A percentile compares a stretch with the other conserved stretches of the same genome.
phyloP scores from a whole-genome alignment of 139 green algal genomes.

The Chlamydomonas incerta region DNA sequence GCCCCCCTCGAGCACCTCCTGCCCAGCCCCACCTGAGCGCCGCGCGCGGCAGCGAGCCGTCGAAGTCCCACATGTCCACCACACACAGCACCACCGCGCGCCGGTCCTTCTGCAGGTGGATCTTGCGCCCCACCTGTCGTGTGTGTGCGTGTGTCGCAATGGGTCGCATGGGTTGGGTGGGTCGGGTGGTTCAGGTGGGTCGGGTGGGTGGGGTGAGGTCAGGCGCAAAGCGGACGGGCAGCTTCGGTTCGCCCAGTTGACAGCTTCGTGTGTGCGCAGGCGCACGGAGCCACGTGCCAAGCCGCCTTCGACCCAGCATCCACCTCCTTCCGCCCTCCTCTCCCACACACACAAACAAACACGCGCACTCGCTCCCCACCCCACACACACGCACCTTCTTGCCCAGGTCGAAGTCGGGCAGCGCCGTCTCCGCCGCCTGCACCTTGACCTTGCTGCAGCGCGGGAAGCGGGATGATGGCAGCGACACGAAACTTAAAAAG shows the following conservation, averaged over 20 bases:
- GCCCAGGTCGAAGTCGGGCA: constrained; percentile 89
- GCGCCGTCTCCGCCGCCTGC: constrained; percentile 62
- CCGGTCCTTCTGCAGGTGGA: constrained; percentile 82
- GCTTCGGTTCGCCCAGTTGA: no score
- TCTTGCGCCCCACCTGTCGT: constrained; percentile 82
- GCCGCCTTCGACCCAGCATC: no score
- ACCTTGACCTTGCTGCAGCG: constrained; percentile 74
- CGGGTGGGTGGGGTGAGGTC: not conserved
- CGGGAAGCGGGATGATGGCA: no score
- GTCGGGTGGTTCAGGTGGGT: no score
- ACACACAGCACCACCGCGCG: constrained; percentile 89
- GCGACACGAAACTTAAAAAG: no score
- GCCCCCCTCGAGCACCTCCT: not conserved
- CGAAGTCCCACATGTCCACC: constrained; percentile 94
- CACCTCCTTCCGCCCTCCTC: no score
- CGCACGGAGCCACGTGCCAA: no score
- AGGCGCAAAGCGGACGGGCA: no score
- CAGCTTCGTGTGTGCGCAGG: no score
- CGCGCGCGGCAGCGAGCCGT: constrained; percentile 90
- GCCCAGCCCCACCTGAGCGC: constrained; percentile 61
- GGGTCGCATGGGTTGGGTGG: not conserved
- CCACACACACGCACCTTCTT: constrained; percentile 36
- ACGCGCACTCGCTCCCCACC: no score
- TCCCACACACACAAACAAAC: no score
- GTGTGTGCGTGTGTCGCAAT: no score